Evolutionary conservation across 192 early-diverging fungal species (phyloP), one percentile per base, ranked within the genome.

Genomic region (Bifiguratus adelaidae): DNA sequence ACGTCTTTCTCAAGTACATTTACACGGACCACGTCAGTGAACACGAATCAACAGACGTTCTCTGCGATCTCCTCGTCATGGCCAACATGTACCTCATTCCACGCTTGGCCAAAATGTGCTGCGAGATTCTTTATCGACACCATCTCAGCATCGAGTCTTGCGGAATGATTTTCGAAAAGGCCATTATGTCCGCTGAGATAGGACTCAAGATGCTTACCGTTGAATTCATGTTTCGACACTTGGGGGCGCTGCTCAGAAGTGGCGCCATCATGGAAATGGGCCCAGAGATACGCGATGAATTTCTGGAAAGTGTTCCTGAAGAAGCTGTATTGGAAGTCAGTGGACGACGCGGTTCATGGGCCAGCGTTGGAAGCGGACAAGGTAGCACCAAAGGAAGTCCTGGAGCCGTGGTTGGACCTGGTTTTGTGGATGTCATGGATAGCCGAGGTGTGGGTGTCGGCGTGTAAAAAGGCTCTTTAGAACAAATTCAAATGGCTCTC

Each of bases 31-130:
- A 52, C 9, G 32, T 81, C 19, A 59, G 69, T 18, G 41, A 53
- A 13, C 56, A 53, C 18, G 56, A 59, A 34, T 42, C 61, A 3
- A 64, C 58, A 42, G 45, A 64, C 9, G 49, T 66, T 11, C 28
- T 79, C 0, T 63, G 66, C 16, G 68, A 79, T 27, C 55, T 81
- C 34, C 43, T 81, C 41, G 61, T 74, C 23, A 60, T 81, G 53
- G 73, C 70, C 28, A 74, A 78, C 38, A 63, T 72, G 44, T 81
- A 81, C 41, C 53, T 73, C 15, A 26, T 76, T 25, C 60, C 65
- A 24, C 53, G 78, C 29, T 63, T 81, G 40, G 70, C 76, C 45
- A 77, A 76, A 33, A 24, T 76, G n/a, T 76, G 73, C 48, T 67
- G 63, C 5, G 63, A 63, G 18, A 48, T 56, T 9, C 50, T 81